These are phyloP conservation scores for Globisporangium perplexum DNA, from an alignment of 352 stramenopile species.

Conservation along the genomic window DNA sequence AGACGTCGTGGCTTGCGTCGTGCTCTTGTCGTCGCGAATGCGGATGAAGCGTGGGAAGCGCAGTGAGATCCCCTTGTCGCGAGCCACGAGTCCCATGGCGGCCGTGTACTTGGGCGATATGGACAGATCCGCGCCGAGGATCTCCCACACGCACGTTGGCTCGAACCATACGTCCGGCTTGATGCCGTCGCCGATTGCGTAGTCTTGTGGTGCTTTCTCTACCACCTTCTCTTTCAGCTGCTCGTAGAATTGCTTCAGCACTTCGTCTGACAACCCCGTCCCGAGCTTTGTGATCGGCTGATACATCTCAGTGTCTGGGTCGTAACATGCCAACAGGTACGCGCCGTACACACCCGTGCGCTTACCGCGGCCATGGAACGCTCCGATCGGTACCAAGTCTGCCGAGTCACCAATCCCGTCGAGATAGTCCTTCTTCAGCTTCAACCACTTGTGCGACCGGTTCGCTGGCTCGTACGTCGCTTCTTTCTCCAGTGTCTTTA, in stretches of 20 bases:
- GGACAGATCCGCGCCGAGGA: slow-evolving; percentile 97
- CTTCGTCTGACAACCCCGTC: slow-evolving; percentile 98
- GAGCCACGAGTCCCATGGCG: slow-evolving; percentile 87
- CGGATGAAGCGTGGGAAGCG: slow-evolving; percentile 98
- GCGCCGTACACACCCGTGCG: slow-evolving; percentile 96
- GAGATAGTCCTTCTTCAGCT: slow-evolving; percentile 99
- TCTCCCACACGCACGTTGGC: slow-evolving; percentile 96
- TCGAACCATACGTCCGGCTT: slow-evolving; percentile 96
- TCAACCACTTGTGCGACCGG: slow-evolving; percentile 99
- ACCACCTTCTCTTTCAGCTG: slow-evolving; percentile 83
- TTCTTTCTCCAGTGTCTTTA: slow-evolving; percentile 98
- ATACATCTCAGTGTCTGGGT: slow-evolving; percentile 96
- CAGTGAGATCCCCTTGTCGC: slow-evolving; percentile 95
- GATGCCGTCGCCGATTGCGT: slow-evolving; percentile 88
- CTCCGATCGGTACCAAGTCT: slow-evolving; percentile 98
- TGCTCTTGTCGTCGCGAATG: slow-evolving; percentile 96
- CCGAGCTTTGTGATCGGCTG: slow-evolving; percentile 98
- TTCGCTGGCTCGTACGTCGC: slow-evolving; percentile 97
- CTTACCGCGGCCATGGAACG: slow-evolving; percentile 95
- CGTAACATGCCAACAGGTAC: slow-evolving; percentile 98
- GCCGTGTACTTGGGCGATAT: slow-evolving; percentile 98
- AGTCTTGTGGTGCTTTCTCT: slow-evolving; percentile 86
- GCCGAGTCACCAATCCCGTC: slow-evolving; percentile 97
- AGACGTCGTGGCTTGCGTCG: slow-evolving; percentile 93
- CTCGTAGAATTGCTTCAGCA: slow-evolving; percentile 89